phyloP scores from a whole-genome alignment of 148 eudicot genomes.

The Cornus suecica region DNA sequence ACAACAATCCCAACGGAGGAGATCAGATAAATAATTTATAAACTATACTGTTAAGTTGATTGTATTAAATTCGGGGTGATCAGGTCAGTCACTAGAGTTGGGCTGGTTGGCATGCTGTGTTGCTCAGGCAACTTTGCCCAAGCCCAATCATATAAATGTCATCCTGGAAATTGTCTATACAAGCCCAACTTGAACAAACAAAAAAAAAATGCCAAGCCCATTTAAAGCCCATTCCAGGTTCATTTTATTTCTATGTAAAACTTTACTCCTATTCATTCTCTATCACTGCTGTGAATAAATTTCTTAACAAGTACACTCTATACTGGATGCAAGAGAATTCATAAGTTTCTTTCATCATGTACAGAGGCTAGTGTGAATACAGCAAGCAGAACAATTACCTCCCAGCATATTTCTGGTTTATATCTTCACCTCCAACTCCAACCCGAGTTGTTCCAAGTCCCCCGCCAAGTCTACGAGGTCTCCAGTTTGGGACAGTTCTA shows the following conservation, averaged over 20 bases:
- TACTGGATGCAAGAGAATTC: conserved; percentile 25
- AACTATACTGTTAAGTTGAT: background rate
- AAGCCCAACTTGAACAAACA: no score
- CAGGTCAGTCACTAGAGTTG: background rate
- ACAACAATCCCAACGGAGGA: background rate
- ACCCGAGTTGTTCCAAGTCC: conserved; percentile 96
- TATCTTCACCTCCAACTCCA: conserved; percentile 76
- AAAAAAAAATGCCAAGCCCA: no score
- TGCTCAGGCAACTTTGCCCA: no score
- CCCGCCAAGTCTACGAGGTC: conserved; percentile 97
- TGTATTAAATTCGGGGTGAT: no score
- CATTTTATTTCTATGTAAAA: no score
- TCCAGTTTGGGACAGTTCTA: conserved; percentile 98
- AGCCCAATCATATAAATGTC: no score
- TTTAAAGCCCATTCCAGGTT: no score
- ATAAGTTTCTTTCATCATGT: background rate
- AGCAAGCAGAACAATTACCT: conserved; percentile 37
- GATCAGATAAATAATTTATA: no score
- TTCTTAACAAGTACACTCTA: background rate
- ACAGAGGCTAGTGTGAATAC: background rate
- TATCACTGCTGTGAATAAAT: background rate
- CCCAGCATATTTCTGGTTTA: conserved; percentile 42
- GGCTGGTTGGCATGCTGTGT: background rate
- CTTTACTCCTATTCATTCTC: no score
- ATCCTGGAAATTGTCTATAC: no score